These are phyloP conservation scores for Gypsophila paniculata DNA, from an alignment of 179 eudicot genomes.

Conservation along the genomic window DNA sequence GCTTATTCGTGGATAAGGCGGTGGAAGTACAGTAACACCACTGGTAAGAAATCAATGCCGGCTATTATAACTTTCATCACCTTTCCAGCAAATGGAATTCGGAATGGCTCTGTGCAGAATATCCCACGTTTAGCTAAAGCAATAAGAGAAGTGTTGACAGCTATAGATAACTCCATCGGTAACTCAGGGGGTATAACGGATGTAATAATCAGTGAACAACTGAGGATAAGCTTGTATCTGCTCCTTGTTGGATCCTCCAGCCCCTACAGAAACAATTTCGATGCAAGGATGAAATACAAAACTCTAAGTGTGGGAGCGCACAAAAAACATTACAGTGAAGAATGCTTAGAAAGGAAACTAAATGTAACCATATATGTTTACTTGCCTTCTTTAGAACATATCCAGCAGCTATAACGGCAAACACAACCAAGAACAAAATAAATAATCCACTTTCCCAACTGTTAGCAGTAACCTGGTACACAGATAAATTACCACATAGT, in stretches of 20 bases:
- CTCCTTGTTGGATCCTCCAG: conserved; percentile 98
- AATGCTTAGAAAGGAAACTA: background rate
- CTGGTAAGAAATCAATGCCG: background rate
- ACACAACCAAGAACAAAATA: conserved; percentile 86
- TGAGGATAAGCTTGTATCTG: conserved; percentile 90
- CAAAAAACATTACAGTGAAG: background rate
- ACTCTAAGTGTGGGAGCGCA: conserved; percentile 2
- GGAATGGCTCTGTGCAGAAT: conserved; percentile 96
- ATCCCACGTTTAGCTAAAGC: conserved; percentile 91
- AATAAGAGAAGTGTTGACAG: conserved; percentile 97
- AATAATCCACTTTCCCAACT: conserved; percentile 99
- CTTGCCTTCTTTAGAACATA: conserved; percentile 95
- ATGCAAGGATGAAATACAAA: conserved; percentile 2
- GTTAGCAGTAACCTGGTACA: conserved; percentile 85
- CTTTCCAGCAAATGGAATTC: conserved; percentile 99
- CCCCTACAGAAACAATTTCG: conserved; percentile 46
- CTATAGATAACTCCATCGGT: conserved; percentile 98
- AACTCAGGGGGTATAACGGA: conserved; percentile 98
- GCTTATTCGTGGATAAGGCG: background rate
- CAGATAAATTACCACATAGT: conserved; percentile 13
- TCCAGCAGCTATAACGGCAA: conserved; percentile 97
- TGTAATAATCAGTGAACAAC: conserved; percentile 94
- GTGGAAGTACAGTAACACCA: background rate
- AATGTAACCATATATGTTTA: conserved; percentile 6
- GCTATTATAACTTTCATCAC: conserved; percentile 32